A percentile compares a stretch with the other conserved stretches of the same genome.
These are phyloP conservation scores for Termitomyces eurrhizus DNA, from an alignment of 768 basidiomycete genomes.

Conservation along the genomic window DNA sequence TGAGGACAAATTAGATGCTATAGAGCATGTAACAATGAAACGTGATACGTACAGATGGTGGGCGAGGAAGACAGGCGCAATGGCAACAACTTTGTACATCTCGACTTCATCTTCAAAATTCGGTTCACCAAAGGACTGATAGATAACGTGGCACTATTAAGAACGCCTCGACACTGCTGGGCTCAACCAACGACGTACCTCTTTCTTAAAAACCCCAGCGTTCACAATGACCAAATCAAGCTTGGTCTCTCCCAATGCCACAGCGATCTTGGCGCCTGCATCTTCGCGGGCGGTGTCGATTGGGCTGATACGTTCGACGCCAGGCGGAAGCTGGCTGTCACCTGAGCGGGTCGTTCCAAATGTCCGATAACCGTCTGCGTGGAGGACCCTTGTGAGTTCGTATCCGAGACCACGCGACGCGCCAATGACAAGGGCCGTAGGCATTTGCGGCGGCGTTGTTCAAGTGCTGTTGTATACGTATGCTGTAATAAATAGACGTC, in stretches of 20 bases:
- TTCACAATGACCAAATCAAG: conserved; percentile 34
- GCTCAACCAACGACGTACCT: conserved; percentile 22
- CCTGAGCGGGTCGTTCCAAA: conserved; percentile 35
- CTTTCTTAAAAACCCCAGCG: conserved; percentile 35
- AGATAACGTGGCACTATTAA: no score
- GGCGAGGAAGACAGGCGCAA: conserved; percentile 37
- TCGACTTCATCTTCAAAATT: conserved; percentile 34
- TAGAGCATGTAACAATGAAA: no score
- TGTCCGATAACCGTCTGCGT: conserved; percentile 23
- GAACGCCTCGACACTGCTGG: no score
- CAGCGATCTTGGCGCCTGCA: conserved; percentile 31
- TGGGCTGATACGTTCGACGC: conserved; percentile 30
- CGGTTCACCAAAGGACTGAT: conserved; percentile 31
- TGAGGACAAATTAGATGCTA: not conserved
- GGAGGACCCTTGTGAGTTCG: conserved; percentile 28
- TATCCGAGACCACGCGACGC: conserved; percentile 43
- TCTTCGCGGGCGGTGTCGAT: conserved; percentile 32
- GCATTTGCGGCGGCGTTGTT: conserved; percentile 10
- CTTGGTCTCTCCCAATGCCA: conserved; percentile 26
- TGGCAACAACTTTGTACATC: conserved; percentile 43
- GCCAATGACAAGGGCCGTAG: conserved; percentile 35
- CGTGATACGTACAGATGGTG: conserved; percentile 20
- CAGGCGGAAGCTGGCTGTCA: conserved; percentile 23
- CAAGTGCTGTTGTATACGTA: no score
- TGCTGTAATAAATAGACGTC: no score